Evolutionary conservation across 2,329 filamentous ascomycete species (phyloP), one percentile per base, ranked within the genome.

Genomic region (Xylariaceae sp.): DNA sequence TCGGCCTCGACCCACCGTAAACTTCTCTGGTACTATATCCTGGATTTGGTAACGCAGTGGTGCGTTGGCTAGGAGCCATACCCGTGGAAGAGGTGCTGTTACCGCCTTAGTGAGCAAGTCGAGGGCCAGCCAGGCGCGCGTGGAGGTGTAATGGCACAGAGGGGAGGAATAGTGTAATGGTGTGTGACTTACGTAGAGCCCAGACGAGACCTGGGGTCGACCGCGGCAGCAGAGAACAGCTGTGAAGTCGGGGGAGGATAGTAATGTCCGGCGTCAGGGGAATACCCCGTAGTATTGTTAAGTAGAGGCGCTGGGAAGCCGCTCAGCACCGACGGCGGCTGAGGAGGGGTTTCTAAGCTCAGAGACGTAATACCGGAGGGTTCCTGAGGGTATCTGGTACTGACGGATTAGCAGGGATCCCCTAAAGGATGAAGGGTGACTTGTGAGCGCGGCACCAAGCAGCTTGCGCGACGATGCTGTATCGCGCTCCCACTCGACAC

Each of bases 41-140:
- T 67, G 79, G 77, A 62, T 80, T 78, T 55, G 81, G 80, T 67
- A 83, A 69, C 64, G 78, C 70, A 69, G 78, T 71, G 65, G 77
- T 73, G 66, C 80, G 77, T 69, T 79, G 80, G 72, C 75, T 74
- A 77, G 82, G 79, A 75, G 80, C 77, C 80, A 84, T 83, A 66
- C 79, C 80, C 74, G 77, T 74, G 55, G 78, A 75, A 50, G 80
- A 73, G 52, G 73, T 75, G 69, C 71, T 80, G 72, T 74, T 81
- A 65, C 63, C 70, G 65, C 55, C 55, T 60, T 62, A 59, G 71
- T 77, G 64, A 77, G 72, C 68, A 64, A 57, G 53, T 48, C 26
- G 58, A 55, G 47, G 52, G 47, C 57, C 32, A 41, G 29, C 15
- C 1, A 33, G 18, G 29, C 5, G 16, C 20, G 29, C 6, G 24